A percentile compares a stretch with the other conserved stretches of the same genome.
Conservation (phyloP, 495 filamentous ascomycete species). For the Sporormia fimetaria region DNA sequence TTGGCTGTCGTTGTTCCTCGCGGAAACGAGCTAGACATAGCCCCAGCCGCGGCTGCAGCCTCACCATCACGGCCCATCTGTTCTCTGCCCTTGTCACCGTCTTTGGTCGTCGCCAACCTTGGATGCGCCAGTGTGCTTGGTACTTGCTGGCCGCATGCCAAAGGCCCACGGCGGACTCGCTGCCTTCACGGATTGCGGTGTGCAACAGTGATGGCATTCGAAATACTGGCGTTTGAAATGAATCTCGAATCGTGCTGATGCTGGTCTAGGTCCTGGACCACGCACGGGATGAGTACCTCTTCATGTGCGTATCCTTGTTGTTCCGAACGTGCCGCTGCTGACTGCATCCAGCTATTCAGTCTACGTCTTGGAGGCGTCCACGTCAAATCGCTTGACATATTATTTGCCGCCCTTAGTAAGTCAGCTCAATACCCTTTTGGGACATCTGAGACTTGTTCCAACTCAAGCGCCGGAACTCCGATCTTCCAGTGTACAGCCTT, state of each 20-base stretch:
- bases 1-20: slow-evolving; percentile 14
- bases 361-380: slow-evolving; percentile 34
- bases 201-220: slow-evolving; percentile 2
- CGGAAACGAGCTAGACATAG: slow-evolving; percentile 1
- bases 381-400: slow-evolving; percentile 34
- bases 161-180: too few relatives aligned
- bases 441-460: slow-evolving; percentile 18
- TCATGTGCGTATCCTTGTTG: slow-evolving; percentile 24
- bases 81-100: slow-evolving; percentile 3
- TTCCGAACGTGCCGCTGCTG: slow-evolving; percentile 11
- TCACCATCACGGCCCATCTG: slow-evolving; percentile 7
- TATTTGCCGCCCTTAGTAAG: slow-evolving; percentile 35
- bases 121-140: too few relatives aligned
- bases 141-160: too few relatives aligned
- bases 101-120: too few relatives aligned
- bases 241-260: slow-evolving; percentile 19
- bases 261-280: slow-evolving; percentile 29
- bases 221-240: too few relatives aligned
- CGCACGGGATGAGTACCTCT: slow-evolving; percentile 34
- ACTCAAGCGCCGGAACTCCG: slow-evolving; percentile 19
- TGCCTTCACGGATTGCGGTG: slow-evolving; percentile 2
- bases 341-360: slow-evolving; percentile 31
- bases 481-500: neutral
- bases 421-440: slow-evolving; percentile 12
- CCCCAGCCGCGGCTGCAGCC: slow-evolving; percentile 12